Evolutionary conservation across 108 stramenopile species (phyloP), one percentile per base, ranked within the genome.

Genomic region (Licmophora abbreviata): DNA sequence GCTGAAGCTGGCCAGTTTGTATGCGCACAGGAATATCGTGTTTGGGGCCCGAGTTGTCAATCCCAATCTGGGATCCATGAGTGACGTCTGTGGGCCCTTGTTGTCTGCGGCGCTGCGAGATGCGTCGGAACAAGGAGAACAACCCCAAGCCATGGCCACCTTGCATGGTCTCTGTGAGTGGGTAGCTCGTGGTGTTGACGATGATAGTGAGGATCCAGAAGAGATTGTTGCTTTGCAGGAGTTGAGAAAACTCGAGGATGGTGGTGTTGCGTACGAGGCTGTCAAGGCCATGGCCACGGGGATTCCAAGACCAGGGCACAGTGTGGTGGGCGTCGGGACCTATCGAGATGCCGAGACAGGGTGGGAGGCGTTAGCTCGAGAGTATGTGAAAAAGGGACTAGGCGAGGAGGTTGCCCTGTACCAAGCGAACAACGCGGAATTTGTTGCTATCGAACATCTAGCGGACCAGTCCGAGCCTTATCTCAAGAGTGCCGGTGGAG

Each of bases 211-310:
- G 33, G 27, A 34, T 3, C 41, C 15, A 31, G n/a, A 14, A 53
- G 11, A 34, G 30, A 34, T 7, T 21, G 24, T 22, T 11, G 25
- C 18, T n/a, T n/a, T 17, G 38, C 15, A 20, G n/a, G 18, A 28
- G 20, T 21, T 23, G 1, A 14, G 54, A 17, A 17, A 22, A 49
- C 9, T 15, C 22, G 40, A 51, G 4, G 3, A 46, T 25, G 56
- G 51, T 35, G 38, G 27, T 20, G 38, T 49, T 12, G 17, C 56
- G 37, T 63, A 76, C 4, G 75, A 80, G 22, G 89, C 89, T 0
- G 66, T 81, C 6, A 45, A 63, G 18, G 77, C 84, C 34, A 79
- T 90, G 42, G 81, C 88, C 20, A 91, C 81, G 9, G 73, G 74
- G 1, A 58, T 70, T 31, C 83, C 85, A 0, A 67, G 85, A 41